A percentile compares a stretch with the other conserved stretches of the same genome.
These are phyloP conservation scores for Posidonia australis DNA, from an alignment of 106 monocot genomes.

Conservation along the genomic window DNA sequence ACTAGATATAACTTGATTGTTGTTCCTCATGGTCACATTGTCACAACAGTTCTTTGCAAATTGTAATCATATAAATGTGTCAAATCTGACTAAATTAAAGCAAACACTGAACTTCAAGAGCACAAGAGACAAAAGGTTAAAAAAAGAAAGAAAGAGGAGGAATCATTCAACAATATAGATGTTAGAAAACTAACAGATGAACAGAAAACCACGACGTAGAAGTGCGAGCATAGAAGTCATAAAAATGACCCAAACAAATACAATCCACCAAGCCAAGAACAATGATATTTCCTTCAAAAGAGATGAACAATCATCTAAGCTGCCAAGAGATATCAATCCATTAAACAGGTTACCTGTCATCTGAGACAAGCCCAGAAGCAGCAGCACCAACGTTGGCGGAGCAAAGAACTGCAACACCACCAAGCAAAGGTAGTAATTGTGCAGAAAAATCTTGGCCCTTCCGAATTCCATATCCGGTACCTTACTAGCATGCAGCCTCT, in stretches of 20 bases:
- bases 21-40: no score
- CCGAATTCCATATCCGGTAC: slow-evolving; percentile 62
- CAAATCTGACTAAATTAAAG: no score
- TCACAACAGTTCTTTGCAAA: no score
- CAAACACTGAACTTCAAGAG: no score
- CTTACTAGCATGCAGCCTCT: slow-evolving; percentile 55
- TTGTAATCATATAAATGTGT: no score
- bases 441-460: slow-evolving; percentile 82
- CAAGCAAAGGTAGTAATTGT: slow-evolving; percentile 61
- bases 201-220: slow-evolving; percentile 44
- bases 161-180: no score
- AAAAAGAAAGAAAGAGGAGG: no score
- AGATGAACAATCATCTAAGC: slow-evolving; percentile 27
- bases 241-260: slow-evolving; percentile 41
- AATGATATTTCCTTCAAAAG: slow-evolving; percentile 55
- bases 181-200: slow-evolving; percentile 51
- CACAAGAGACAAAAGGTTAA: no score
- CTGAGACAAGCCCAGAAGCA: slow-evolving; percentile 51
- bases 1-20: no score
- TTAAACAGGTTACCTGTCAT: slow-evolving; percentile 44
- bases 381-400: slow-evolving; percentile 42
- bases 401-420: slow-evolving; percentile 66
- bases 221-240: slow-evolving; percentile 37
- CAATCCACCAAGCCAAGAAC: slow-evolving; percentile 84
- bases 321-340: slow-evolving; percentile 9